Evolutionary conservation across 1,139 yeast genomes (phyloP), one percentile per base, ranked within the genome.

Genomic region (Taphrina populina): DNA sequence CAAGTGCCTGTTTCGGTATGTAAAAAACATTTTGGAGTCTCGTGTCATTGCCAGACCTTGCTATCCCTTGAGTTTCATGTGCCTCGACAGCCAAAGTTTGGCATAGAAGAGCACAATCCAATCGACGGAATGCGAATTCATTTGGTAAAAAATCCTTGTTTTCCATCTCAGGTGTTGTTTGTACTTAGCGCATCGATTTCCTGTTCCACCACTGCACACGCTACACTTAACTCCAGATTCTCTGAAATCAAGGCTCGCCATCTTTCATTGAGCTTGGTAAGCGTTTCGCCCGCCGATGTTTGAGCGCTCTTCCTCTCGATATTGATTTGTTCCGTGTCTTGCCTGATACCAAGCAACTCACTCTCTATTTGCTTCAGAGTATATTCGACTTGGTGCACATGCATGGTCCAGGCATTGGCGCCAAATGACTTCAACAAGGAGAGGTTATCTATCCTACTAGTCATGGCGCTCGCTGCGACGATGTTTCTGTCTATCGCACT

Each of bases 211-310:
- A 52, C 46, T 13, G 43, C 56, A 24, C 19, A 32, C 17, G 39
- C 58, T 24, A 33, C 58, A 27, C 29, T 35, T 15, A 34, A 32
- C 45, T 51, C 51, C 32, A 49, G 47, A 40, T 40, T 44, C 10
- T 52, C 35, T n/a, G 51, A 44, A 29, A 56, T 26, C 24, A 34
- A n/a, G 26, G 26, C 21, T 19, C 49, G 17, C 58, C 44, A 46
- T 10, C 15, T 20, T 27, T 30, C 54, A n/a, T 27, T 19, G 13
- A 44, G 30, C 30, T 30, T 24, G 8, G 33, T 44, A n/a, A 39
- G 17, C 5, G 4, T 17, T 35, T 24, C 58, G 15, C 32, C 52
- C 11, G 39, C 52, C 20, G 19, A 24, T 33, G 26, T 33, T 45
- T 46, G 46, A n/a, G 35, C 32, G 21, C 40, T 23, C 32, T 44